Base-by-base conservation (phyloP, 371 early-diverging fungal species). In the Blastocladiella emersonii region DNA sequence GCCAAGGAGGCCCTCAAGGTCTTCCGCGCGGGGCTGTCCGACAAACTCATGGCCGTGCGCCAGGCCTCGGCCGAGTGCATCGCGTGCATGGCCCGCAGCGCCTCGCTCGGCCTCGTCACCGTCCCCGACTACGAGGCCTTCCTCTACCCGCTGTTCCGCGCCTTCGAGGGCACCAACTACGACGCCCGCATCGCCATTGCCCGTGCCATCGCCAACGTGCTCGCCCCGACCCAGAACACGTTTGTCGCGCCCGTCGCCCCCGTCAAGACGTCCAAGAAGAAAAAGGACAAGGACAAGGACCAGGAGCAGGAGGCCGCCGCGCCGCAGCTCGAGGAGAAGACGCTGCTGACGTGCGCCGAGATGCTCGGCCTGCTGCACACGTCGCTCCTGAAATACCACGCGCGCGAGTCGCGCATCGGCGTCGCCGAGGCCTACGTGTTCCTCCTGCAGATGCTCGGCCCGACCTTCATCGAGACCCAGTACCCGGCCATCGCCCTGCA, bases 371-470 rank as follows among this genome's bases (percentile, higher is more conserved):
- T 85, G 57, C 72, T 94, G 17, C 79, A 84, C 0, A 62, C 62
- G 1, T 72, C 78, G 10, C 89, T 87, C 67, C 78, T 57, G 82
- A 75, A 37, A 72, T 17, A 74, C 79, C 0, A 76, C 88, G 1
- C 41, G n/a, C 78, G 86, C 21, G 92, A 93, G 41, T 76, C 82
- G 25, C 83, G 88, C 0, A 80, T 89, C 0, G 92, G 91, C 8
- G 72, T 93, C 1, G 73, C 89, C 17, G 92, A 93, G 65, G 78
- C 86, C 0, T 92, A 91, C 72, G 84, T 88, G 0, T 78, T 82
- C 1, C 66, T 91, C 6, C 83, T 92, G 63, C 74, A 82, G 25
- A 71, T 79, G 61, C 74, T 92, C 0, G 95, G 93, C 3, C 70
- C 84, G 0, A 71, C 72, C 3, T 83, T 83, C 57, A 83, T 92